Evolutionary conservation across 331 rosid species (phyloP), one percentile per base, ranked within the genome.

Genomic region (Telfairia occidentalis): DNA sequence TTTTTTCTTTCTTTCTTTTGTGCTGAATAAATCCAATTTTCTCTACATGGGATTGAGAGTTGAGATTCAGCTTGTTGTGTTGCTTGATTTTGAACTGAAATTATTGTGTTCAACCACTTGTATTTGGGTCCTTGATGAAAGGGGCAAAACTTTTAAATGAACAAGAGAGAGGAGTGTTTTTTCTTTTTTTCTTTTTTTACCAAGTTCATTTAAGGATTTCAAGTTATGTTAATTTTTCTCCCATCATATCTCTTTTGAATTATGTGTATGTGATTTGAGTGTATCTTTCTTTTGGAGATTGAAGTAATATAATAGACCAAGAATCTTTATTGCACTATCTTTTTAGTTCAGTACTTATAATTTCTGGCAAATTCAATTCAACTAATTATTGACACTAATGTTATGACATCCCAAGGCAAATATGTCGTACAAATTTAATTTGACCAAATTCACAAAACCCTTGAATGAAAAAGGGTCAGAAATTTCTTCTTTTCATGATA

Each of bases 1-100:
- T 82, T 79, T 71, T 60, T 67, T 55, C 65, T 57, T 57, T 12
- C 30, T 7, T 60, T 30, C 5, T 30, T 6, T 18, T 6, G 3
- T 83, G 64, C 28, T 52, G 38, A 38, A 21, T 28, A 19, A 37
- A 46, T 24, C 46, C 18, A 69, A 70, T 4, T 23, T 58, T 46
- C 50, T 35, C 7, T 15, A 16, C 60, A 23, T 55, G 28, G 45
- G 30, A 26, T 37, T 81, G 58, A 45, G 52, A 28, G 10, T 37
- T 66, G 74, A 67, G 74, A 67, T 42, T 37, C 50, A 37, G 72
- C 32, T 65, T 10, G 50, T 43, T 71, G 45, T 46, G 28, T 45
- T 71, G 40, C 30, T 71, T 43, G 75, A 11, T 24, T 70, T 28
- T 18, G 60, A 48, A 32, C 77, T 50, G 49, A 16, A n/a, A 57